These are phyloP conservation scores for Ascochyta lentis DNA, from an alignment of 2,329 filamentous ascomycete genomes.

Conservation along the genomic window DNA sequence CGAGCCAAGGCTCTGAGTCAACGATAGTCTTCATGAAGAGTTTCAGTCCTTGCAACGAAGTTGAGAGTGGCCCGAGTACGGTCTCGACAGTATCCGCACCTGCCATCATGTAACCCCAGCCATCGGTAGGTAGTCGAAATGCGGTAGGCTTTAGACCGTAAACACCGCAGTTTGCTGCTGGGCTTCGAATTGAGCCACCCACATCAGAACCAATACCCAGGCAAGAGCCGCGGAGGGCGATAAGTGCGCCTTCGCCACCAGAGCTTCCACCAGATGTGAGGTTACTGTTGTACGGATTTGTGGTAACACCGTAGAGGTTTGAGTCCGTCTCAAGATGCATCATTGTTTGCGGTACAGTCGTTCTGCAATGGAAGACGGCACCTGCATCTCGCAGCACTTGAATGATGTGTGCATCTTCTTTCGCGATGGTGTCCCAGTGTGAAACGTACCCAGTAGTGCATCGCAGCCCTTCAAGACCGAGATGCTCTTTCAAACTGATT, in stretches of 20 bases:
- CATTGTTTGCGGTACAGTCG: slow-evolving; percentile 60
- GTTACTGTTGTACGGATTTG: slow-evolving; percentile 61
- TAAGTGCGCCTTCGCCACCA: slow-evolving; percentile 64
- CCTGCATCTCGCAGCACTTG: slow-evolving; percentile 58
- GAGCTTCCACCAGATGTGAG: slow-evolving; percentile 62
- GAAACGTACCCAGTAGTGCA: slow-evolving; percentile 58
- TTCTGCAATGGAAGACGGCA: slow-evolving; percentile 60
- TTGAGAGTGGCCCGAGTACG: slow-evolving; percentile 62
- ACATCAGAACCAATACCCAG: slow-evolving; percentile 56
- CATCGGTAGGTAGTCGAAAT: slow-evolving; percentile 52
- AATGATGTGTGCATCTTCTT: slow-evolving; percentile 58
- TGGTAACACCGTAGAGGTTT: slow-evolving; percentile 60
- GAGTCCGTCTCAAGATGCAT: slow-evolving; percentile 62
- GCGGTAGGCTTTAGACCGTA: slow-evolving; percentile 53
- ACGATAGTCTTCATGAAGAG: slow-evolving; percentile 63
- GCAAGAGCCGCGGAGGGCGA: slow-evolving; percentile 60
- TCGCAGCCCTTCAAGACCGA: slow-evolving; percentile 57
- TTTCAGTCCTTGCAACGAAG: slow-evolving; percentile 59
- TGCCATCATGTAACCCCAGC: slow-evolving; percentile 53
- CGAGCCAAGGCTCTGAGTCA: slow-evolving; percentile 61
- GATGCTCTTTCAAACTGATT: slow-evolving; percentile 60
- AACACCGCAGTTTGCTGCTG: slow-evolving; percentile 42
- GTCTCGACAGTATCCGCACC: slow-evolving; percentile 56
- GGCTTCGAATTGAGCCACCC: slow-evolving; percentile 29
- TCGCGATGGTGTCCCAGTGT: slow-evolving; percentile 55